Percentiles rank a stretch among this genome's conserved stretches.
phyloP scores from a whole-genome alignment of 306 rosid genomes.

The Fragaria iinumae region DNA sequence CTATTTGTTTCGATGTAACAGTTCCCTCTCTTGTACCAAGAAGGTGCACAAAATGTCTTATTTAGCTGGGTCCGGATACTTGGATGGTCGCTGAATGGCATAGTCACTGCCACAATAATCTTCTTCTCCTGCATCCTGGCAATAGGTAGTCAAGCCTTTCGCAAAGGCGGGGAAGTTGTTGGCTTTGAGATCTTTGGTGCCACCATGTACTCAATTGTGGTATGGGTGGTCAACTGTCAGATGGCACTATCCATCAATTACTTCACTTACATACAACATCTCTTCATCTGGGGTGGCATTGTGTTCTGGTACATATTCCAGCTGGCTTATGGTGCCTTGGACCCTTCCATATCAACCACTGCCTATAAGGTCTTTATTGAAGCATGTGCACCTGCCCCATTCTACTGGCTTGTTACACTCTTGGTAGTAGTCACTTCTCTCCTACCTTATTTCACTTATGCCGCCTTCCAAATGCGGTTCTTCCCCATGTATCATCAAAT shows the following conservation, averaged over 20 bases:
- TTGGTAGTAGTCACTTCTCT: slow-evolving; percentile 55
- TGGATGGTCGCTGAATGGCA: slow-evolving; percentile 80
- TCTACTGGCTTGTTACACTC: slow-evolving; percentile 72
- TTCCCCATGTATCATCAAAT: slow-evolving; percentile 85
- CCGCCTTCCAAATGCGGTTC: slow-evolving; percentile 75
- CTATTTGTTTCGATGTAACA: slow-evolving; percentile 32
- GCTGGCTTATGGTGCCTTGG: slow-evolving; percentile 78
- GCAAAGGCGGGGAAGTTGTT: slow-evolving; percentile 72
- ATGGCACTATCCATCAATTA: slow-evolving; percentile 85
- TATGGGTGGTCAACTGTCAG: slow-evolving; percentile 95
- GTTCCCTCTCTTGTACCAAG: slow-evolving; percentile 94
- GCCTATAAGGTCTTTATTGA: slow-evolving; percentile 86
- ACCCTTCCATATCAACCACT: slow-evolving; percentile 65
- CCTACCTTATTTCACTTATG: slow-evolving; percentile 61
- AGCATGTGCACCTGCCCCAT: slow-evolving; percentile 86
- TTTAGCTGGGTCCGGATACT: slow-evolving; percentile 83
- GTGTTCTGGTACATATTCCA: slow-evolving; percentile 79
- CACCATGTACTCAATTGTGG: slow-evolving; percentile 83
- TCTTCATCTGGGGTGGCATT: slow-evolving; percentile 93
- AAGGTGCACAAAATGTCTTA: slow-evolving; percentile 80
- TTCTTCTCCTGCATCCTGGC: slow-evolving; percentile 70
- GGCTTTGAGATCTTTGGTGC: slow-evolving; percentile 65
- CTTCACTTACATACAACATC: slow-evolving; percentile 83
- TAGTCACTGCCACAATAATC: slow-evolving; percentile 48
- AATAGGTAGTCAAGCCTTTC: slow-evolving; percentile 73